A percentile compares a stretch with the other conserved stretches of the same genome.
Evolutionary conservation across 2,329 filamentous ascomycete species (phyloP).

Genomic region (Cadophora sp.): DNA sequence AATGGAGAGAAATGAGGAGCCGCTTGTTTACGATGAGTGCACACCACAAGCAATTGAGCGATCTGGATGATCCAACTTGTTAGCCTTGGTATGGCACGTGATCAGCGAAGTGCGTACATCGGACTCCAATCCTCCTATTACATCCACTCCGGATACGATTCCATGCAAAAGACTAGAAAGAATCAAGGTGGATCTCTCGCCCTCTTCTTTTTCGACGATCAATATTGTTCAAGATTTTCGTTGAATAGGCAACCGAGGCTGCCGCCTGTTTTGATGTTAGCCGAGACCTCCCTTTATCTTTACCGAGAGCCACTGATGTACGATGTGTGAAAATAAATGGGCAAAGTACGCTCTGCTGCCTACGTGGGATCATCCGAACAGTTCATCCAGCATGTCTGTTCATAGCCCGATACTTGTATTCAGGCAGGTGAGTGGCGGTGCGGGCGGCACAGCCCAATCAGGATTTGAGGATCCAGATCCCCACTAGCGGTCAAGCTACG

Average conservation of each 20-base stretch:
- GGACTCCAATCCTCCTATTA: no score
- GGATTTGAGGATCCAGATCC: background rate
- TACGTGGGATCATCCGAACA: background rate
- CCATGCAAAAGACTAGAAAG: no score
- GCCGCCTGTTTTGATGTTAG: conserved; percentile 10
- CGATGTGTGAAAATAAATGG: background rate
- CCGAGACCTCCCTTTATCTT: background rate
- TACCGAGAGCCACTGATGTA: background rate
- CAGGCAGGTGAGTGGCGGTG: conserved; percentile 13
- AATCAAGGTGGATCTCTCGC: background rate
- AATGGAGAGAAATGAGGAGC: conserved; percentile 45
- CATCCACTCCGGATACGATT: no score
- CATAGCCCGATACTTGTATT: background rate
- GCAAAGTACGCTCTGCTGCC: conserved; percentile 3
- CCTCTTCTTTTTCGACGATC: background rate
- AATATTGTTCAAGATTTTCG: background rate
- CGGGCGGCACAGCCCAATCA: conserved; percentile 19
- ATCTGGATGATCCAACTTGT: background rate
- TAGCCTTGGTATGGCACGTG: background rate
- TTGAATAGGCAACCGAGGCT: conserved; percentile 9
- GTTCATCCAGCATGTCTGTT: background rate
- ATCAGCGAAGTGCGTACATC: background rate
- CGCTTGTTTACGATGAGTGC: conserved; percentile 40
- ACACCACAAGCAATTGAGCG: background rate
- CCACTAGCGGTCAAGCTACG: background rate